These are phyloP conservation scores for Pyrus bretschneideri DNA, from an alignment of 306 rosid species.

Conservation along the genomic window DNA sequence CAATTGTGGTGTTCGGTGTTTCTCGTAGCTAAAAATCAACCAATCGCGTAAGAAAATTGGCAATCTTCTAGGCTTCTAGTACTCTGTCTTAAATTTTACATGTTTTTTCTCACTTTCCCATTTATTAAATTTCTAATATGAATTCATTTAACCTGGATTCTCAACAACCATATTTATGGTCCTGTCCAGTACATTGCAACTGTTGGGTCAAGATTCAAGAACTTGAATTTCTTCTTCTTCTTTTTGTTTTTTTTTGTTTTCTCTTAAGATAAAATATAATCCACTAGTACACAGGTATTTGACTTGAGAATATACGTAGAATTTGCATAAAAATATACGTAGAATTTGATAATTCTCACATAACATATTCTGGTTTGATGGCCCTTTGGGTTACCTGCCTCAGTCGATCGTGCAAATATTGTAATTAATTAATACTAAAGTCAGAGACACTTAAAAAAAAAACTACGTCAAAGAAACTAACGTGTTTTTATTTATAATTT, in stretches of 20 bases:
- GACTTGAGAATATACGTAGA: neutral
- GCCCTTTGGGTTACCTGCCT: neutral
- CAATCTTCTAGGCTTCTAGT: too few species aligned
- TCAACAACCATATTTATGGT: neutral
- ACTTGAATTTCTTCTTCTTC: neutral
- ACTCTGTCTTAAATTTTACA: neutral
- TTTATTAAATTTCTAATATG: neutral
- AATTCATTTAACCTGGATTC: neutral
- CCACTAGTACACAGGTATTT: neutral
- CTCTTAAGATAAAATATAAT: neutral
- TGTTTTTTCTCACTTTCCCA: neutral
- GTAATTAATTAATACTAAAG: neutral
- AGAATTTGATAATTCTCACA: neutral
- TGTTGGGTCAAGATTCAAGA: neutral
- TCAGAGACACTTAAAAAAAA: neutral
- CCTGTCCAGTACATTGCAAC: neutral
- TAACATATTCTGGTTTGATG: neutral
- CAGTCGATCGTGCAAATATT: neutral
- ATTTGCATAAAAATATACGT: too few species aligned
- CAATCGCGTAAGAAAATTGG: too few species aligned
- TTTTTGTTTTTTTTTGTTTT: neutral
- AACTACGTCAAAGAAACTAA: neutral
- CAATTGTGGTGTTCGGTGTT: too few species aligned
- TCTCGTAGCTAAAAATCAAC: too few species aligned
- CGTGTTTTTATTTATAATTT: neutral